phyloP scores from a whole-genome alignment of 139 green algal genomes.

The Micractinium sp. region DNA sequence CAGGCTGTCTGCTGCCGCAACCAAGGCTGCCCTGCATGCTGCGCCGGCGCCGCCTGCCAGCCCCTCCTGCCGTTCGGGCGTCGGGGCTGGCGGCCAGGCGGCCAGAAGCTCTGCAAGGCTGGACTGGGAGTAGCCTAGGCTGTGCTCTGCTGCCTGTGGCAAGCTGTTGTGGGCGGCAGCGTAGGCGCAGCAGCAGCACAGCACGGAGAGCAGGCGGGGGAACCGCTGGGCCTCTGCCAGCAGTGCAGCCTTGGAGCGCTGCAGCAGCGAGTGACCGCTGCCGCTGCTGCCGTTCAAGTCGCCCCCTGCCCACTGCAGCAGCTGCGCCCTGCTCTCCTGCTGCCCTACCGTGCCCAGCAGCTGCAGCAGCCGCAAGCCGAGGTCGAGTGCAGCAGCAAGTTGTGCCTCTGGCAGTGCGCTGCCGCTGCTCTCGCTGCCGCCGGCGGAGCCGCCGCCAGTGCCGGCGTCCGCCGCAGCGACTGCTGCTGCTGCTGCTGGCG shows the following conservation, averaged over 20 bases:
- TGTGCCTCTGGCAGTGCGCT: not conserved
- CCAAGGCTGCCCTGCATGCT: not conserved
- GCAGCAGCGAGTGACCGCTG: not conserved
- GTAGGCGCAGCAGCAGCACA: slow-evolving; percentile 13
- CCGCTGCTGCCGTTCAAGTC: not conserved
- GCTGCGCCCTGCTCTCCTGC: not conserved
- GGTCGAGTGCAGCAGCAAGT: slow-evolving; percentile 5
- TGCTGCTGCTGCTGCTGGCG: not conserved
- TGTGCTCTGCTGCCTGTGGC: not conserved
- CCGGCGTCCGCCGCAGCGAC: not conserved
- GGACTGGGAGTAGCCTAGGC: not conserved
- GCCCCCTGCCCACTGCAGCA: not conserved
- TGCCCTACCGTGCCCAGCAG: not conserved
- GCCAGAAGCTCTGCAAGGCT: not conserved
- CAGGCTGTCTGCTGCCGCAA: not conserved
- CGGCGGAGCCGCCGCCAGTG: not conserved
- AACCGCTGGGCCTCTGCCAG: not conserved
- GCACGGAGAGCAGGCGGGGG: not conserved
- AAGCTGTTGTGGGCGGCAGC: not conserved
- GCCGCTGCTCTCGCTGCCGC: no score
- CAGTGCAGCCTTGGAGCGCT: not conserved
- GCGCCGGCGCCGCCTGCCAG: not conserved
- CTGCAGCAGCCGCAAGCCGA: slow-evolving; percentile 30
- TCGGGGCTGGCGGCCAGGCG: not conserved
- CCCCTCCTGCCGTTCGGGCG: no score